Conservation (phyloP, 352 stramenopile genomes). For the Phytopythium cucurbitacearum region DNA sequence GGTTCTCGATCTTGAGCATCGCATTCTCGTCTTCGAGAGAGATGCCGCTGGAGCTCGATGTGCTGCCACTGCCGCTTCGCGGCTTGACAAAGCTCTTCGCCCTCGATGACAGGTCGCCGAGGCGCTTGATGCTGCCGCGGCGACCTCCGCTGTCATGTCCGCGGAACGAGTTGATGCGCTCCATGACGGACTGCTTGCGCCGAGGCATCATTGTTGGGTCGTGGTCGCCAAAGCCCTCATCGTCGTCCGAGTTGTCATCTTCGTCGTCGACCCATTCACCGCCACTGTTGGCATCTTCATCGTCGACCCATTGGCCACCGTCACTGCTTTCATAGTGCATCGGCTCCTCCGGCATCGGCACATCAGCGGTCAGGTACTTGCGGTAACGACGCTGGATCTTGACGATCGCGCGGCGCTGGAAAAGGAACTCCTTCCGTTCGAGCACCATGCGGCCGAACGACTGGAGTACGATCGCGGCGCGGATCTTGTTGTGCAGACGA, state of each 20-base stretch:
- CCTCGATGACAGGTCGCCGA: constrained; percentile 67
- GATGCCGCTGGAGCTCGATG: constrained; percentile 63
- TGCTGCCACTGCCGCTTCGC: constrained; percentile 54
- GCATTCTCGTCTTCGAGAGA: constrained; percentile 81
- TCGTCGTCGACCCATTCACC: constrained; percentile 46
- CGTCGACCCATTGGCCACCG: constrained; percentile 5
- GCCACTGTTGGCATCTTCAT: constrained; percentile 36
- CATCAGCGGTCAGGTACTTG: constrained; percentile 36
- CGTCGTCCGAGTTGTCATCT: constrained; percentile 38
- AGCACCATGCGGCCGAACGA: constrained; percentile 78
- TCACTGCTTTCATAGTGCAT: too few species aligned
- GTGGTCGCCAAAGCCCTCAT: constrained; percentile 46
- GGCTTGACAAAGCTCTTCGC: constrained; percentile 72
- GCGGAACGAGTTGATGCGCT: constrained; percentile 65
- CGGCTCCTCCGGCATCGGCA: constrained; percentile 16
- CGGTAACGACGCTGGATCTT: constrained; percentile 71
- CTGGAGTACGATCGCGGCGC: constrained; percentile 71
- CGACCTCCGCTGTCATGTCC: constrained; percentile 28
- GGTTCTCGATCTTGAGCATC: constrained; percentile 86
- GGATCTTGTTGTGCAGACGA: constrained; percentile 56
- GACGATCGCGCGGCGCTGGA: constrained; percentile 59
- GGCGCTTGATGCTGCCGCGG: constrained; percentile 58
- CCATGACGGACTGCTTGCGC: constrained; percentile 43
- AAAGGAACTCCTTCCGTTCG: constrained; percentile 67
- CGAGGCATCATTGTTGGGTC: constrained; percentile 9